Conservation (phyloP, 192 early-diverging fungal genomes). For the Coemansia biformis region DNA sequence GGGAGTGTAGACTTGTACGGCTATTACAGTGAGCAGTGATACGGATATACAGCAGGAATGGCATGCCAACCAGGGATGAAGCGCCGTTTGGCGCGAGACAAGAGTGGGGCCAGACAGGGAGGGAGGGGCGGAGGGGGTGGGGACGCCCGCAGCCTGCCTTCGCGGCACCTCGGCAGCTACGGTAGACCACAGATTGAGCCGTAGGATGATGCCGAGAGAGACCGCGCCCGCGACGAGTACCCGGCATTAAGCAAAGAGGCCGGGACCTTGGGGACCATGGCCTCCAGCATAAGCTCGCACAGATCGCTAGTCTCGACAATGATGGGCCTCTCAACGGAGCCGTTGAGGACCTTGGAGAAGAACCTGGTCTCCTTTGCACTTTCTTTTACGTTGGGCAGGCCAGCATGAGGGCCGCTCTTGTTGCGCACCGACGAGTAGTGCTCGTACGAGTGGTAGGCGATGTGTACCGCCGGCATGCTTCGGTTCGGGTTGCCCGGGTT, state of each 20-base stretch:
- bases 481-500: constrained; percentile 31
- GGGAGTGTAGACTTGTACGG: too few species aligned
- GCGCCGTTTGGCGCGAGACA: too few species aligned
- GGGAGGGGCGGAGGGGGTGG: too few species aligned
- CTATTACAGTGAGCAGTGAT: too few species aligned
- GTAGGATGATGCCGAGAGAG: not conserved
- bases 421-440: constrained; percentile 74
- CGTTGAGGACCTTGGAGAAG: constrained; percentile 6
- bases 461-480: constrained; percentile 55
- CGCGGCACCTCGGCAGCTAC: too few species aligned
- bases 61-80: too few species aligned
- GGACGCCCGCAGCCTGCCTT: too few species aligned
- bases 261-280: not conserved
- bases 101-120: too few species aligned
- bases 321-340: not conserved
- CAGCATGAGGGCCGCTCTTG: constrained; percentile 56
- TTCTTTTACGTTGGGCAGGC: constrained; percentile 57
- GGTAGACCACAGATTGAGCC: not conserved
- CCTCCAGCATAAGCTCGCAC: not conserved
- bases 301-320: not conserved
- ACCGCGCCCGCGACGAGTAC: not conserved
- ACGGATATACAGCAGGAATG: too few species aligned
- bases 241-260: not conserved
- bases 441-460: constrained; percentile 74
- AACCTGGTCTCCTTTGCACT: constrained; percentile 5